Evolutionary conservation across 2,329 filamentous ascomycete species (phyloP), one percentile per base, ranked within the genome.

Genomic region (Fusarium continuum): DNA sequence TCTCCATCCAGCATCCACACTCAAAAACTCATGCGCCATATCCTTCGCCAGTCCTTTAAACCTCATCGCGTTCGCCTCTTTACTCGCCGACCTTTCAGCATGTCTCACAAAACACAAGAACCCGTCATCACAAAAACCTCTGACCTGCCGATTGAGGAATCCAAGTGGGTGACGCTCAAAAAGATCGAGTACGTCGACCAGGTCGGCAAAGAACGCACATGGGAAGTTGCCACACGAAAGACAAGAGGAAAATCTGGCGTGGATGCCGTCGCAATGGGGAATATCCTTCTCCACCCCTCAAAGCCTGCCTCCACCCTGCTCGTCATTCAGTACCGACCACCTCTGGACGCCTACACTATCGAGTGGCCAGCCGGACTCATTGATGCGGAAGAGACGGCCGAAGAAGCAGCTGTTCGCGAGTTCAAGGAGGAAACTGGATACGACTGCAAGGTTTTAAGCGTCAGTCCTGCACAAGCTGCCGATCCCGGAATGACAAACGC

Each of bases 151-250:
- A 23, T 59, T 8, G 47, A 67, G 3, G 59, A 71, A n/a, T 58
- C 68, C 22, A 70, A 47, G 25, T 71, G 68, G 68, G n/a, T 71
- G 20, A 64, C 66, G 1, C 67, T 71, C 45, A 64, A 70, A 28
- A 71, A 69, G 39, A 65, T 71, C 9, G 68, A 71, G n/a, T 71
- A 70, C 39, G 46, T 70, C 46, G 68, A 71, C 14, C 68, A 71
- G 28, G 64, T 68, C 22, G 68, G 68, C 35, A 66, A 64, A 20
- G 32, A 64, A 7, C 68, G 68, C 16, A 71, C 68, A 8, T 71
- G 68, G 68, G 68, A 71, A 47, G 68, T 70, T 8, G 68, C 68
- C 17, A 68, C 67, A 2, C 65, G 68, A 45, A 71, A 71, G 54
- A 71, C 68, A 4, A 57, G 68, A 39, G 68, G 68, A 0, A 70